Evolutionary conservation across 1,284 basidiomycete species (phyloP).

Genomic region (Sanghuangporus sanghuang): DNA sequence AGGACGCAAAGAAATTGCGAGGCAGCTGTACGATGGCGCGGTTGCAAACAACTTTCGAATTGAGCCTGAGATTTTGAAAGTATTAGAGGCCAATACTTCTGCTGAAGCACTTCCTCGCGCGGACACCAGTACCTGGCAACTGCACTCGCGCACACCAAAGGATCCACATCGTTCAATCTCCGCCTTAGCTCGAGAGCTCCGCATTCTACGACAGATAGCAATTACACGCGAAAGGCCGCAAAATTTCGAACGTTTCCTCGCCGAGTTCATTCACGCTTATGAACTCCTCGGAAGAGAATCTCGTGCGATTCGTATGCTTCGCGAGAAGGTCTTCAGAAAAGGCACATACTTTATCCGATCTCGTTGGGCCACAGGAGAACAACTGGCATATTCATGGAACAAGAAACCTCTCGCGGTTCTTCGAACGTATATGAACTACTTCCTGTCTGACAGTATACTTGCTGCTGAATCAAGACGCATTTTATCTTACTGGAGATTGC

Average conservation of each 20-base stretch:
- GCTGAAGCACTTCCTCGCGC: not conserved
- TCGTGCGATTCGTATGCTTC: constrained; percentile 11
- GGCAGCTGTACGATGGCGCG: not conserved
- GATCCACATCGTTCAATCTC: not conserved
- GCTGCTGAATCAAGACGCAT: not conserved
- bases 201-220: constrained; percentile 5
- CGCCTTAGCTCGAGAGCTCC: constrained; percentile 10
- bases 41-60: not conserved
- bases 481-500: not conserved
- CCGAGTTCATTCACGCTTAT: constrained; percentile 15
- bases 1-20: constrained; percentile 9
- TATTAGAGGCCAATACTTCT: not conserved
- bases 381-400: not conserved
- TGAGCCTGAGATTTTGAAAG: not conserved
- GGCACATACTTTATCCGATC: not conserved
- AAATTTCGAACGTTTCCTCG: constrained; percentile 3
- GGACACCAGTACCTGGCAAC: not conserved
- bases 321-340: constrained; percentile 1
- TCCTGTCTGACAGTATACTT: constrained; percentile 6
- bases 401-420: constrained; percentile 8
- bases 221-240: not conserved
- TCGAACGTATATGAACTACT: constrained; percentile 11
- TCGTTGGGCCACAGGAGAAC: constrained; percentile 14
- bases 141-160: not conserved
- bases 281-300: not conserved